A percentile compares a stretch with the other conserved stretches of the same genome.
phyloP scores from a whole-genome alignment of 1,284 basidiomycete species.

The Ustilago sp. region DNA sequence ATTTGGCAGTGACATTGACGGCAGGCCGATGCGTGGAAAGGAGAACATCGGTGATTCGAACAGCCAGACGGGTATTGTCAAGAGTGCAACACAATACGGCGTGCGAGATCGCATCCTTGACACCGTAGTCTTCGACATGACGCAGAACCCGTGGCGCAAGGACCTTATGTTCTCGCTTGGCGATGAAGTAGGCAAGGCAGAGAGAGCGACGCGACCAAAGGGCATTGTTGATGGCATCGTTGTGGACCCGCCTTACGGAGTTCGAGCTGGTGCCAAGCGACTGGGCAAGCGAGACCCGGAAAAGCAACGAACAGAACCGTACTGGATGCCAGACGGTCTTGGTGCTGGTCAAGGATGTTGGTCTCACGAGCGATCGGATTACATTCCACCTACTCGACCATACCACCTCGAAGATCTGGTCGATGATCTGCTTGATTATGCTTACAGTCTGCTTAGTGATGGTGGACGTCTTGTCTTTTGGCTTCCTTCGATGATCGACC shows the following conservation, averaged over 20 bases:
- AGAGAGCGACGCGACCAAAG: slow-evolving; percentile 10
- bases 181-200: neutral
- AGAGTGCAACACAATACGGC: slow-evolving; percentile 85
- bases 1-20: slow-evolving; percentile 96
- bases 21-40: slow-evolving; percentile 95
- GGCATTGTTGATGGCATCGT: slow-evolving; percentile 90
- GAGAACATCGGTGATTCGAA: slow-evolving; percentile 71
- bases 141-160: slow-evolving; percentile 83
- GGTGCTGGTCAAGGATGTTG: slow-evolving; percentile 44
- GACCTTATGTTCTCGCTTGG: slow-evolving; percentile 30
- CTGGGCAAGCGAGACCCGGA: slow-evolving; percentile 77
- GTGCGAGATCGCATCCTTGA: slow-evolving; percentile 82
- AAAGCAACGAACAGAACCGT: slow-evolving; percentile 66
- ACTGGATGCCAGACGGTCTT: slow-evolving; percentile 66
- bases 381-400: slow-evolving; percentile 80
- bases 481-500: slow-evolving; percentile 64
- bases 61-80: slow-evolving; percentile 75
- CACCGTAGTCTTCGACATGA: slow-evolving; percentile 89
- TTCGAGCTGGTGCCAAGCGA: slow-evolving; percentile 94
- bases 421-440: slow-evolving; percentile 82
- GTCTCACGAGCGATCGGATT: slow-evolving; percentile 67
- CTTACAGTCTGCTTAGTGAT: slow-evolving; percentile 85
- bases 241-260: slow-evolving; percentile 78
- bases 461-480: slow-evolving; percentile 91
- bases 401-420: slow-evolving; percentile 91